phyloP scores from a whole-genome alignment of 352 stramenopile genomes.

The Phytopythium delawarense region DNA sequence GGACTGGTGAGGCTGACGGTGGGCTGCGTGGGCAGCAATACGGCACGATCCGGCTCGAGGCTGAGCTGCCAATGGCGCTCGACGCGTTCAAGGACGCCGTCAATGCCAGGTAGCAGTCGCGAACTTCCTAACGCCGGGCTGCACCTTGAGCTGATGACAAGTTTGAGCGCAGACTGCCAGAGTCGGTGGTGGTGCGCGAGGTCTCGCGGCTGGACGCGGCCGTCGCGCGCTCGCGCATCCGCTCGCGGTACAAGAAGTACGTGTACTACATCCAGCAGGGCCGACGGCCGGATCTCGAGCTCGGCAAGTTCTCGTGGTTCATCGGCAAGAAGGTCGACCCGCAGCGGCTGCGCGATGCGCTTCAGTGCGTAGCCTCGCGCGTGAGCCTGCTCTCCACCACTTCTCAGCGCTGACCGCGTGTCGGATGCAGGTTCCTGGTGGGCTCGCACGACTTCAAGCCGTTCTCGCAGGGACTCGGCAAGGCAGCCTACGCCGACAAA shows the following conservation, averaged over 20 bases:
- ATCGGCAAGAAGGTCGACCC: conserved; percentile 65
- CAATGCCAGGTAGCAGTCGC: conserved; percentile 43
- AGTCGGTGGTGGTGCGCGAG: conserved; percentile 43
- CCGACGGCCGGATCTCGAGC: conserved; percentile 55
- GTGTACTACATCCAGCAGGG: conserved; percentile 89
- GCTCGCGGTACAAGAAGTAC: conserved; percentile 86
- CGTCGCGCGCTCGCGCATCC: conserved; percentile 46
- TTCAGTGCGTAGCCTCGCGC: conserved; percentile 28
- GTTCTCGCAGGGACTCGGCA: conserved; percentile 77
- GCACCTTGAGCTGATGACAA: conserved; percentile 2
- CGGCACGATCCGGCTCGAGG: conserved; percentile 60
- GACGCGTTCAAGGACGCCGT: conserved; percentile 41
- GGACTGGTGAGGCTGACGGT: conserved; percentile 4
- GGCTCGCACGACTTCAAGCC: conserved; percentile 74
- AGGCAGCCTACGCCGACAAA: conserved; percentile 48
- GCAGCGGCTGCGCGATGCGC: conserved; percentile 51
- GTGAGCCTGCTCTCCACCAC: not conserved
- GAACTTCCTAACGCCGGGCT: not conserved
- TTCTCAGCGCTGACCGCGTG: conserved; percentile 1
- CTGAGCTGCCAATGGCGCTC: conserved; percentile 33
- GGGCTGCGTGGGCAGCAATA: conserved; percentile 56
- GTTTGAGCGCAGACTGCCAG: conserved; percentile 25
- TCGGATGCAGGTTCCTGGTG: conserved; percentile 40
- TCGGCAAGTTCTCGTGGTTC: conserved; percentile 82
- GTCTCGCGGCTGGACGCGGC: conserved; percentile 28